Base-by-base conservation (phyloP, 805 yeast genomes). In the Grigorovia transvaalensis region DNA sequence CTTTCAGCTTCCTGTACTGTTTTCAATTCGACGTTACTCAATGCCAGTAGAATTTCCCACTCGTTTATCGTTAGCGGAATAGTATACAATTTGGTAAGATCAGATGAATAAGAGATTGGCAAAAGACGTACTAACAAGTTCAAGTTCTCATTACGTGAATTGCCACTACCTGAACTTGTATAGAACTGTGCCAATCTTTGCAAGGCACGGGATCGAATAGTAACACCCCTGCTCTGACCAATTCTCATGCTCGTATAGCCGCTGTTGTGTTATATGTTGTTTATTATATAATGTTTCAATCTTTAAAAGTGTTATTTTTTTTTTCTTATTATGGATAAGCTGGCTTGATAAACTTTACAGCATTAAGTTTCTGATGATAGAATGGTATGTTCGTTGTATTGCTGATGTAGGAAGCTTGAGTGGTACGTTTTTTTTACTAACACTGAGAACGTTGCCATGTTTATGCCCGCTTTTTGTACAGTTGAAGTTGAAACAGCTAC, bases 1-100 rank as follows among this genome's bases (percentile, higher is more conserved):
- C 65, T 60, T 13, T 51, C 46, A 1, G 78, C 80, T 47, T 75
- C 76, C 1, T 63, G 60, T 23, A 60, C 57, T 40, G 66, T 67
- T 48, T 65, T 53, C 9, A 70, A 67, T 5, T 53, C 51, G 4
- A 74, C 61, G 11, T 73, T 59, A 54, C 82, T 71, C n/a, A 81
- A 64, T 0, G 85, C 79, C 44, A 75, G 51, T 49, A 81, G 63
- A 12, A 78, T 73, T 57, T 81, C 85, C 61, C 75, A 72, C 54
- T 81, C 85, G 52, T 74, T 77, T 43, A 72, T 66, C 1, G 79
- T 66, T 53, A 79, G 70, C 15, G 79, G 76, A 17, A 75, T 73
- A 4, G 67, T 60, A 40, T 61, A 63, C 7, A 66, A 48, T 47
- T 62, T 62, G 1, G 63, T 53, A 1, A 56, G 51, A 30, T 63